These are phyloP conservation scores for Ziziphus jujuba DNA, from an alignment of 306 rosid species.

Conservation along the genomic window DNA sequence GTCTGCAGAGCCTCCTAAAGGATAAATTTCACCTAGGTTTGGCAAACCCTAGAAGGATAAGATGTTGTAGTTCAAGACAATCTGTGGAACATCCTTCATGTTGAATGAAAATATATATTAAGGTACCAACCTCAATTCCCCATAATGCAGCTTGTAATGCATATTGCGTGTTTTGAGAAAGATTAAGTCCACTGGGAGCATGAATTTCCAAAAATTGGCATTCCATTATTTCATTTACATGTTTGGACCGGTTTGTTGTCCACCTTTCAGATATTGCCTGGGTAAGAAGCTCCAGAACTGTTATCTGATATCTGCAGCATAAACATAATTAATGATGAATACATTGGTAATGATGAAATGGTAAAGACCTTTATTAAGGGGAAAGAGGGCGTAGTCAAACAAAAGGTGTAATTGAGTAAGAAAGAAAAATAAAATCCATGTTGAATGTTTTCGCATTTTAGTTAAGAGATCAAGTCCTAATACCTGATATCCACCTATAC, in stretches of 20 bases:
- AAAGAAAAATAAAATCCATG: neutral
- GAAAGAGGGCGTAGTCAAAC: neutral
- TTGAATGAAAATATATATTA: conserved; percentile 9
- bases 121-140: conserved; percentile 88
- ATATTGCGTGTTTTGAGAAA: conserved; percentile 72
- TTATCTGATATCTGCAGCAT: conserved; percentile 77
- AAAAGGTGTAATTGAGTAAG: neutral
- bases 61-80: conserved; percentile 45
- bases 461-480: no score
- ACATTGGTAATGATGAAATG: neutral
- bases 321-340: neutral
- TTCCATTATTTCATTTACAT: conserved; percentile 43
- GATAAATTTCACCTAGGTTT: conserved; percentile 95
- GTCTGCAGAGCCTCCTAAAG: conserved; percentile 97
- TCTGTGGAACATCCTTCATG: conserved; percentile 5
- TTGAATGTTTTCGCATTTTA: neutral
- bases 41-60: conserved; percentile 85
- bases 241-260: conserved; percentile 47
- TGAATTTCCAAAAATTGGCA: conserved; percentile 67
- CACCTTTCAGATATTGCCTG: conserved; percentile 47
- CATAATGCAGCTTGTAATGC: conserved; percentile 95
- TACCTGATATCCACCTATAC: no score
- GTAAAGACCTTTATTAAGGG: neutral
- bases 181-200: conserved; percentile 76
- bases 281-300: conserved; percentile 67